Evolutionary conservation across 495 filamentous ascomycete genomes (phyloP), one percentile per base, ranked within the genome.

Genomic region (Apiosordaria backusii): DNA sequence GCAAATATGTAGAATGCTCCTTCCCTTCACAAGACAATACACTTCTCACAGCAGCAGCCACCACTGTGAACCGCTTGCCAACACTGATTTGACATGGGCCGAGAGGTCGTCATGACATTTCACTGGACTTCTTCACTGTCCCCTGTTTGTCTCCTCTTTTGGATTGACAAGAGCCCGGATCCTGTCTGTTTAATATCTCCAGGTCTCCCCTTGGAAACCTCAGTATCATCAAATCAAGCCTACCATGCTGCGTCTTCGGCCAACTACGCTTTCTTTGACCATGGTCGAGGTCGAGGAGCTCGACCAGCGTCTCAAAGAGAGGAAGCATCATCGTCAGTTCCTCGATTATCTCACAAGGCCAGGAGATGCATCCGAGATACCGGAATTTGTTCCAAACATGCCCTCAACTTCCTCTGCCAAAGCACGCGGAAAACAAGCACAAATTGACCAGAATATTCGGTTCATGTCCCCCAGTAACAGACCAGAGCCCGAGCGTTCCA

Each of bases 161-260:
- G 16, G 10, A 45, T 13, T 45, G 6, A 45, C 10, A 45, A 2
- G 35, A 45, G 16, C 3, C 35, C 35, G 35, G 35, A 45, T 13
- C 35, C 16, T 13, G 16, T 45, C 13, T 45, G 35, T 45, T 13
- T 45, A 13, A 7, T 45, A 13, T 45, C 35, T 13, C 35, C 35
- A 45, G 16, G 1, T 15, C 35, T 15, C 2, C 16, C 9, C 9
- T 2, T 1, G 0, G 35, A 45, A 9, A n/a, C n/a, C 16, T 13
- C 35, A 45, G 35, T 13, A 15, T 45, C 35, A 13, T 45, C 4
- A 2, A 18, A 45, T 13, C 35, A 45, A 13, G 0, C 35, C 35
- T 45, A 69, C 60, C 62, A 89, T 89, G 87, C 76, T 90, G 58
- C 83, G 87, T 66, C 74, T 82, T 24, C 72, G 75, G 50, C 81